These are phyloP conservation scores for Thraustotheca clavata DNA, from an alignment of 352 stramenopile genomes.

Conservation along the genomic window DNA sequence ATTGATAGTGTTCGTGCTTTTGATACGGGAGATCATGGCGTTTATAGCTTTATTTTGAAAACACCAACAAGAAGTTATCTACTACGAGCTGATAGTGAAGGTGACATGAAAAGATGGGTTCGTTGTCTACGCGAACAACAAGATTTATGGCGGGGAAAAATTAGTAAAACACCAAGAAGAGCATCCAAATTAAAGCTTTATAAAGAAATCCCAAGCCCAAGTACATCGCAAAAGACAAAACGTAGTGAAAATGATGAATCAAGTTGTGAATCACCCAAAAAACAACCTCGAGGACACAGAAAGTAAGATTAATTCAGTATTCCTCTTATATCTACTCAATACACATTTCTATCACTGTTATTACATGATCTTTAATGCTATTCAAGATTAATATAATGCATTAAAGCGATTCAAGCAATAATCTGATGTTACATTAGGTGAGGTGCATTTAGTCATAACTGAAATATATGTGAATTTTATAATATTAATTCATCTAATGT, in stretches of 20 bases:
- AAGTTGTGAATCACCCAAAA: constrained; percentile 2
- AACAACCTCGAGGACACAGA: background rate
- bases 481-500: too few species aligned
- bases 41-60: constrained; percentile 77
- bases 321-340: too few species aligned
- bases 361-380: too few species aligned
- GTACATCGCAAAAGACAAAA: background rate
- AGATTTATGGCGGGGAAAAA: constrained; percentile 62
- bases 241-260: constrained; percentile 7
- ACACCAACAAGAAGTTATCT: constrained; percentile 69
- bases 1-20: constrained; percentile 77
- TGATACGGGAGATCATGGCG: constrained; percentile 72
- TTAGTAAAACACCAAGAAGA: background rate
- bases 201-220: constrained; percentile 14
- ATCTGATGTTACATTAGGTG: too few species aligned
- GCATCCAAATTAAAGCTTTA: constrained; percentile 19
- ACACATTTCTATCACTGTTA: too few species aligned
- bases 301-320: too few species aligned
- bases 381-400: too few species aligned
- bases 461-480: too few species aligned
- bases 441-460: too few species aligned
- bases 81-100: constrained; percentile 65
- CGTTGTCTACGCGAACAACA: constrained; percentile 73
- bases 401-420: too few species aligned
- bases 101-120: constrained; percentile 85